Base-by-base conservation (phyloP, 345 rosid species). In the Populus deltoides region DNA sequence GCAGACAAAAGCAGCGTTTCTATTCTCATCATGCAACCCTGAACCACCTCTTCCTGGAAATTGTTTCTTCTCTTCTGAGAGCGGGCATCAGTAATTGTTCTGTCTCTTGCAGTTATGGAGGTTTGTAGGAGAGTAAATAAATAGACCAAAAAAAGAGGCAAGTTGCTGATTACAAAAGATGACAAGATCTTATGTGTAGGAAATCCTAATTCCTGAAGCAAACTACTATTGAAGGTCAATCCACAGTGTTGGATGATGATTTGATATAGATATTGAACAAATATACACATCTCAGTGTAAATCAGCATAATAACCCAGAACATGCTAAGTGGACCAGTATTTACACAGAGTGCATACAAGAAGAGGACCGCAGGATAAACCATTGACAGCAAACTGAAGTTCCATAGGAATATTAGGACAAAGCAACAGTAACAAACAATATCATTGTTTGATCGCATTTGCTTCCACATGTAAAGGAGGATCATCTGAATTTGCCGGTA, bases 391-490 rank as follows among this genome's bases (percentile, higher is more conserved):
- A 86, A 41, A 61, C 89, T 86, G 66, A 86, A 86, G 70, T 81
- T 86, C 89, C 89, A 86, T 17, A 86, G 66, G 73, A 84, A 86
- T 11, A 82, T 77, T 38, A 86, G 74, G 78, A 86, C 77, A 41
- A 86, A 86, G 83, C 84, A 86, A 51, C 84, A 84, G 77, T 86
- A 86, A 47, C 89, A 86, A 38, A 86, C 87, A 45, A 84, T 66
- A 35, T 86, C 87, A 45, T 84, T 82, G 76, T 86, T 86, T 43
- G 84, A 82, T 63, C 82, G 79, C 86, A 86, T 82, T 73, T 82
- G 84, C 29, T 75, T 71, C 89, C 87, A 86, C 38, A 86, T 80
- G 76, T 80, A 82, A 3, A 66, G 70, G 53, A 82, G 73, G 66
- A 87, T 84, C 80, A 72, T 74, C 49, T 83, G 79, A 16, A 87